phyloP scores from a whole-genome alignment of 805 yeast species.

The Spathaspora arborariae region DNA sequence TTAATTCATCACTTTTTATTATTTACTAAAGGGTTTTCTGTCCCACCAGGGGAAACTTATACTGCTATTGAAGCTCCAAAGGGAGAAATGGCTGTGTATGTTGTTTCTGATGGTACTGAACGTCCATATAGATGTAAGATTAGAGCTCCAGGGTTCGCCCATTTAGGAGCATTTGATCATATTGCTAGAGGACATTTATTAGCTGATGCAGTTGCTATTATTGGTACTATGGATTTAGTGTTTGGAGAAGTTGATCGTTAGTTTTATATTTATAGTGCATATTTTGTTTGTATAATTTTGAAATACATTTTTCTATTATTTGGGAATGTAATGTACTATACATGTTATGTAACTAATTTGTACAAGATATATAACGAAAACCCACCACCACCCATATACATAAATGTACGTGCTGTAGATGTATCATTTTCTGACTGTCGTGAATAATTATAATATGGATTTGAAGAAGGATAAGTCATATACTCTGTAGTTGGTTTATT shows the following conservation, averaged over 20 bases:
- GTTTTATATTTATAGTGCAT: constrained; percentile 9
- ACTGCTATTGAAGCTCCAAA: constrained; percentile 92
- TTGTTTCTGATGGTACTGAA: constrained; percentile 85
- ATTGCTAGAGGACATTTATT: constrained; percentile 81
- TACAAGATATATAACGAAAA: constrained; percentile 6
- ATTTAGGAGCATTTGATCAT: constrained; percentile 84
- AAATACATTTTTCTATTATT: background rate
- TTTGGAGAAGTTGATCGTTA: constrained; percentile 93
- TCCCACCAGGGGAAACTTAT: constrained; percentile 88
- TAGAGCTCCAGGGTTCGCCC: constrained; percentile 93
- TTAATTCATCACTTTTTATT: constrained; percentile 84
- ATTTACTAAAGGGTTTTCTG: constrained; percentile 84
- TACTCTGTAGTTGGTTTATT: background rate
- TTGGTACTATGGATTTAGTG: constrained; percentile 93
- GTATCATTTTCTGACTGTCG: constrained; percentile 1
- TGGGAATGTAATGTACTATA: background rate
- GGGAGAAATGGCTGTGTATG: constrained; percentile 91
- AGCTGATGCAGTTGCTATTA: constrained; percentile 90
- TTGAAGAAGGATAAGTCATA: background rate
- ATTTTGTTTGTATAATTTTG: background rate
- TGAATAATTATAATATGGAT: background rate
- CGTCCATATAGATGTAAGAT: constrained; percentile 90
- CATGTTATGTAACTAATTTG: constrained; percentile 1
- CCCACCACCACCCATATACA: constrained; percentile 7
- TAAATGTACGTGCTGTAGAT: constrained; percentile 8